phyloP scores from a whole-genome alignment of 1,139 yeast species.

The Suhomyces bokatorum region DNA sequence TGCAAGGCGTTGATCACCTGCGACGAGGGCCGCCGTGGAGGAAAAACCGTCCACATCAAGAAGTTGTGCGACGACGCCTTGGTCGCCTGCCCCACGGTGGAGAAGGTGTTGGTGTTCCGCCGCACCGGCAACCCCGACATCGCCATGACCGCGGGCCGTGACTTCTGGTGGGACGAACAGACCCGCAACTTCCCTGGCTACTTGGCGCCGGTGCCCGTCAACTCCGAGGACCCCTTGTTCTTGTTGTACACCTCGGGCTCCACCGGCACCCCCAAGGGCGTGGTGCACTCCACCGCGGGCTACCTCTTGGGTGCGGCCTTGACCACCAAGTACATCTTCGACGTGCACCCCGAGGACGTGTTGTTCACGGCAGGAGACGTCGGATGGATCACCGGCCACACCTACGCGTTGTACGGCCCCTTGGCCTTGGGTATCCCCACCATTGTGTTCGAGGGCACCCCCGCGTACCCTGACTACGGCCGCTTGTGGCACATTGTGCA shows the following conservation, averaged over 20 bases:
- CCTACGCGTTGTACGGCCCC: slow-evolving; percentile 95
- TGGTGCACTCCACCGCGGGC: slow-evolving; percentile 93
- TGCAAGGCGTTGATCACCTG: slow-evolving; percentile 90
- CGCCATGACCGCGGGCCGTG: slow-evolving; percentile 79
- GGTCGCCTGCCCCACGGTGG: slow-evolving; percentile 71
- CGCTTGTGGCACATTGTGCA: slow-evolving; percentile 97
- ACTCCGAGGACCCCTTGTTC: slow-evolving; percentile 91
- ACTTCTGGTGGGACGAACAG: slow-evolving; percentile 92
- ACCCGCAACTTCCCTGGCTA: slow-evolving; percentile 78
- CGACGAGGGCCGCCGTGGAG: slow-evolving; percentile 97
- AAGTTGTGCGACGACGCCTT: slow-evolving; percentile 94
- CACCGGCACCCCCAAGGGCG: slow-evolving; percentile 98
- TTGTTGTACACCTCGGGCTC: slow-evolving; percentile 95
- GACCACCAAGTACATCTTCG: slow-evolving; percentile 92
- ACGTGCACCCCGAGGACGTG: slow-evolving; percentile 83
- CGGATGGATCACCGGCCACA: slow-evolving; percentile 99
- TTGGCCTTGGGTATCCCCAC: slow-evolving; percentile 86
- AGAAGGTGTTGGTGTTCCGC: slow-evolving; percentile 80
- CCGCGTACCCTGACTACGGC: slow-evolving; percentile 95
- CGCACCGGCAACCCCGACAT: slow-evolving; percentile 76
- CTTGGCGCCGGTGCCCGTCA: slow-evolving; percentile 83
- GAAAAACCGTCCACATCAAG: slow-evolving; percentile 86
- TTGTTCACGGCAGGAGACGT: slow-evolving; percentile 98
- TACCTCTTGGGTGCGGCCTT: slow-evolving; percentile 91
- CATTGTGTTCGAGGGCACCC: slow-evolving; percentile 94